Percentiles rank a stretch among this genome's conserved stretches.
phyloP scores from a whole-genome alignment of 257 asterid species.

The Ehretia macrophylla region DNA sequence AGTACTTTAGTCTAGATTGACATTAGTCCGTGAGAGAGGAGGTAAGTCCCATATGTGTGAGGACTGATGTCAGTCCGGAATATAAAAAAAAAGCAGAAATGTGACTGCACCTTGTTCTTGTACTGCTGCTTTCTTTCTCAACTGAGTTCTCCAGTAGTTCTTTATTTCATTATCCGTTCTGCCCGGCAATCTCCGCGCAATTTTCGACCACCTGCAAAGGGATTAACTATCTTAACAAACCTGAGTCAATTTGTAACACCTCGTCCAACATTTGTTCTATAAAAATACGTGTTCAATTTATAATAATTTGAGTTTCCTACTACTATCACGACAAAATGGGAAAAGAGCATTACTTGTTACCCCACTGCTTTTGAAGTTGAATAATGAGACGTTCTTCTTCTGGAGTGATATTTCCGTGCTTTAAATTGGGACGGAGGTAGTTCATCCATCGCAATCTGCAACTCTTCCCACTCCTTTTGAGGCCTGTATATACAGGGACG shows the following conservation, averaged over 20 bases:
- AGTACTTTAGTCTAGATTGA: too few species aligned
- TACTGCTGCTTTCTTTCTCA: constrained; percentile 35
- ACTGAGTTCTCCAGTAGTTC: constrained; percentile 67
- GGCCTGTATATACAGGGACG: too few species aligned
- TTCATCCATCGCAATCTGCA: constrained; percentile 84
- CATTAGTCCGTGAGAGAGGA: too few species aligned
- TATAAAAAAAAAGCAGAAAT: too few species aligned
- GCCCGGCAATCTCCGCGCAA: constrained; percentile 65
- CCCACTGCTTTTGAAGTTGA: constrained; percentile 58
- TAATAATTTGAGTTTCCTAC: too few species aligned
- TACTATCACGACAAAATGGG: too few species aligned
- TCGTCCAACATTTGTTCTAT: too few species aligned
- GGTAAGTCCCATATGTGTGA: too few species aligned
- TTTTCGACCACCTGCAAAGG: constrained; percentile 61
- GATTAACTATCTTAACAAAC: too few species aligned
- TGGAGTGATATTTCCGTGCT: constrained; percentile 52
- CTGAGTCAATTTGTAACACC: too few species aligned
- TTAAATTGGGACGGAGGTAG: constrained; percentile 62
- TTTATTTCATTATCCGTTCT: constrained; percentile 82
- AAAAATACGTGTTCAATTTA: too few species aligned
- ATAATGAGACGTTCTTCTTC: constrained; percentile 51
- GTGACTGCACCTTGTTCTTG: constrained; percentile 21
- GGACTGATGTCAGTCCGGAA: too few species aligned
- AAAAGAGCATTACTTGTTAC: constrained; percentile 45
- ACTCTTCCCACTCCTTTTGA: constrained; percentile 71